A percentile compares a stretch with the other conserved stretches of the same genome.
Conservation (phyloP, 495 filamentous ascomycete species). For the Hapsidospora chrysogenum region DNA sequence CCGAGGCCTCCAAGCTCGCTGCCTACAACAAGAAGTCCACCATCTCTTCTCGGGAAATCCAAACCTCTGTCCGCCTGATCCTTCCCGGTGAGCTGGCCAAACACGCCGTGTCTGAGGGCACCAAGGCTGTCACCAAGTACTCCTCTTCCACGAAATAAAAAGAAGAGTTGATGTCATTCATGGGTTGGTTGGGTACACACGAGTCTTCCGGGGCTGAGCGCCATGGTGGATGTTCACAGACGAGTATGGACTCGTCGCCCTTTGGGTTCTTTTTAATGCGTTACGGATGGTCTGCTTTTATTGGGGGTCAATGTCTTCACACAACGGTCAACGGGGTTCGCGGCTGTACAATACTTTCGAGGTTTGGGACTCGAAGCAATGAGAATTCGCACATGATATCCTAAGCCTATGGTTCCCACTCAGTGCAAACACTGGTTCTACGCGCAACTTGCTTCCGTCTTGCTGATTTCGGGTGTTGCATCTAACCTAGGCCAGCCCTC, state of each 20-base stretch:
- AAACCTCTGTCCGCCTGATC: conserved; percentile 96
- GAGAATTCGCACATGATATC: conserved; percentile 13
- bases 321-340: conserved; percentile 49
- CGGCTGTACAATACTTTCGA: conserved; percentile 69
- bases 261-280: conserved; percentile 71
- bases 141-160: conserved; percentile 98
- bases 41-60: conserved; percentile 98
- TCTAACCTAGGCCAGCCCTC: conserved; percentile 72
- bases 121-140: conserved; percentile 99
- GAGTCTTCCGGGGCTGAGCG: conserved; percentile 21
- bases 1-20: conserved; percentile 95
- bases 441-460: conserved; percentile 5
- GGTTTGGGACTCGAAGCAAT: conserved; percentile 41
- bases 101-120: conserved; percentile 98
- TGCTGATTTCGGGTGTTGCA: conserved; percentile 2
- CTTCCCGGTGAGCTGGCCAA: conserved; percentile 97
- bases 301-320: conserved; percentile 57
- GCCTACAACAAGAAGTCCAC: conserved; percentile 99
- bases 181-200: conserved; percentile 37
- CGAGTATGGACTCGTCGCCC: too few relatives aligned
- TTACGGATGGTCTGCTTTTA: conserved; percentile 75
- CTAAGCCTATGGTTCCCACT: not conserved
- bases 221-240: too few relatives aligned
- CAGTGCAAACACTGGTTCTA: not conserved
- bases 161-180: too few relatives aligned